These are phyloP conservation scores for Daldinia grandis DNA, from an alignment of 495 filamentous ascomycete species.

Conservation along the genomic window DNA sequence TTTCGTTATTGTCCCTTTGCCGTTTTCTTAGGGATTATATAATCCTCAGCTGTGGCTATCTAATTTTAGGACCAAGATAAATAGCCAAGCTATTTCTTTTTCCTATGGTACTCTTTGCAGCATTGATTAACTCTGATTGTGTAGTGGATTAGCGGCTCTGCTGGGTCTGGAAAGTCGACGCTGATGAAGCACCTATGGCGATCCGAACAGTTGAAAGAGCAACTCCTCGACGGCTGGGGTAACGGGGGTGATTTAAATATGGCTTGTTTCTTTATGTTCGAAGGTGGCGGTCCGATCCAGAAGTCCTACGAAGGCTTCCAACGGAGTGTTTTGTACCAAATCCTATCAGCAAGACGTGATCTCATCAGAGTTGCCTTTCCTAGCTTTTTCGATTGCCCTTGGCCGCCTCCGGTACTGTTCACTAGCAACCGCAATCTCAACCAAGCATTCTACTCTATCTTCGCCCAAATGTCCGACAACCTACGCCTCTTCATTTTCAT, in stretches of 20 bases:
- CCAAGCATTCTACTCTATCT: conserved; percentile 44
- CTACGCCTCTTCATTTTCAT: conserved; percentile 44
- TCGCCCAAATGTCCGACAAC: conserved; percentile 41
- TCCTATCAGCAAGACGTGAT: conserved; percentile 44
- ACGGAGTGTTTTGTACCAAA: conserved; percentile 49
- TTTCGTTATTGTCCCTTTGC: not conserved
- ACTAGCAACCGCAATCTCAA: conserved; percentile 44
- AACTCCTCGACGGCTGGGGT: conserved; percentile 39
- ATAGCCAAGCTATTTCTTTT: not conserved
- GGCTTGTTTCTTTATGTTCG: conserved; percentile 54
- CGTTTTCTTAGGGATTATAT: not conserved
- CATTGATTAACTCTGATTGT: conserved; percentile 5
- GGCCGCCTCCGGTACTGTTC: conserved; percentile 44
- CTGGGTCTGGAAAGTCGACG: conserved; percentile 51
- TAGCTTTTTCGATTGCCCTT: conserved; percentile 42
- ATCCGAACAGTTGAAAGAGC: conserved; percentile 31
- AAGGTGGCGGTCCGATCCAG: conserved; percentile 50
- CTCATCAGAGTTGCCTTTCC: conserved; percentile 46
- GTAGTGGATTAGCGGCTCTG: conserved; percentile 49
- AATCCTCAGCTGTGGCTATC: too few species aligned
- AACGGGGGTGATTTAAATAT: conserved; percentile 40
- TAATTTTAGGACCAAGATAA: not conserved
- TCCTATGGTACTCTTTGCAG: not conserved
- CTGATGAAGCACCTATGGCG: conserved; percentile 47
- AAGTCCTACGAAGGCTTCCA: conserved; percentile 54